Evolutionary conservation across 2,329 filamentous ascomycete genomes (phyloP).

Genomic region (Diaporthe velutina): DNA sequence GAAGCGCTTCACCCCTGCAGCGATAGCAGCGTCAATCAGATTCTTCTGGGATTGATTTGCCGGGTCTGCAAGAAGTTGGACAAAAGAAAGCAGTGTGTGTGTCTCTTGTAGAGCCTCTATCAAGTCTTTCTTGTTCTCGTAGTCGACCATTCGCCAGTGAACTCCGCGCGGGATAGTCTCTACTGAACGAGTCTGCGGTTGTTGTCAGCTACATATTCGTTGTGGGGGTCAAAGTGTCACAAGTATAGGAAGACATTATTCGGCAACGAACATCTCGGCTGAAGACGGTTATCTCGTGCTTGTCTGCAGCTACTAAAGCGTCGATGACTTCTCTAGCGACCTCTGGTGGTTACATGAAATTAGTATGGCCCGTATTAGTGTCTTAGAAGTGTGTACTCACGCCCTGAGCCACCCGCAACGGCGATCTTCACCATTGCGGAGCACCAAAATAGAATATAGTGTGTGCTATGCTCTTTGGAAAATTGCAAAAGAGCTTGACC

Average conservation of each 20-base stretch:
- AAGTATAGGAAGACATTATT: background rate
- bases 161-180: constrained; percentile 46
- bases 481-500: background rate
- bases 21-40: constrained; percentile 70
- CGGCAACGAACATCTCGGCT: constrained; percentile 24
- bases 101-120: constrained; percentile 56
- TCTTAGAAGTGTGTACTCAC: background rate
- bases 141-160: constrained; percentile 58
- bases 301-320: constrained; percentile 24
- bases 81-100: constrained; percentile 67
- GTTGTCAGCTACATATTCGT: background rate
- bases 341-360: constrained; percentile 6
- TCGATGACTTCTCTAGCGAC: constrained; percentile 37
- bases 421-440: constrained; percentile 40
- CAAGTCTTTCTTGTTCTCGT: constrained; percentile 55
- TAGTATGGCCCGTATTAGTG: background rate
- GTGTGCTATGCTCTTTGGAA: background rate
- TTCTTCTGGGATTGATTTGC: constrained; percentile 60
- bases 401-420: constrained; percentile 36
- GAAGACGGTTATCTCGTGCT: constrained; percentile 37
- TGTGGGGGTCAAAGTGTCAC: background rate
- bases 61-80: constrained; percentile 51
- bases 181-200: background rate
- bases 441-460: too few species aligned
- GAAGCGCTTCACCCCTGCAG: constrained; percentile 65